A percentile compares a stretch with the other conserved stretches of the same genome.
phyloP scores from a whole-genome alignment of 2,329 filamentous ascomycete species.

The Neopestalotiopsis clavispora region DNA sequence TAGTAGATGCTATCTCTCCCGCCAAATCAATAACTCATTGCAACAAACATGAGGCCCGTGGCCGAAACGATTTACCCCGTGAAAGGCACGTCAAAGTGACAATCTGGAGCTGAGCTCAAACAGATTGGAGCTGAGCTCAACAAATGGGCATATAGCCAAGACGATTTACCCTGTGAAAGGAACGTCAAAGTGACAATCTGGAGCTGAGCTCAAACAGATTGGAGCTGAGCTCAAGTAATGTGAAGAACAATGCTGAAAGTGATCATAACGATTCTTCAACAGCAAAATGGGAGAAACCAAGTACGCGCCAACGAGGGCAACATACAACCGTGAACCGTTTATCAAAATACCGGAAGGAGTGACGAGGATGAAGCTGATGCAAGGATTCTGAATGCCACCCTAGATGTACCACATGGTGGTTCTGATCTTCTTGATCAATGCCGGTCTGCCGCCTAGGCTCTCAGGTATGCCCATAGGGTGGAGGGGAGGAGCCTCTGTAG shows the following conservation, averaged over 20 bases:
- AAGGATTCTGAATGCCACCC: constrained; percentile 5
- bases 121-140: background rate
- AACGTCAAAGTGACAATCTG: background rate
- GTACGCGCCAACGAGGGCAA: background rate
- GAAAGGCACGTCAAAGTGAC: background rate
- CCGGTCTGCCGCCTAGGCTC: constrained; percentile 17
- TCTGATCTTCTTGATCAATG: constrained; percentile 35
- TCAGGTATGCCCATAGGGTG: constrained; percentile 31
- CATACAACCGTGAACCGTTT: constrained; percentile 23
- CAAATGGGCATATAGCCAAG: background rate
- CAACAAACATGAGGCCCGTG: background rate
- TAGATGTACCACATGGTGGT: constrained; percentile 52
- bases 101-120: background rate
- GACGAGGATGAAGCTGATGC: background rate
- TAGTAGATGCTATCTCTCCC: background rate
- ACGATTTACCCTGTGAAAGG: background rate
- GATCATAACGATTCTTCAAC: background rate
- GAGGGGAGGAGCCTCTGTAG: constrained; percentile 30
- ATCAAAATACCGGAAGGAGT: constrained; percentile 26
- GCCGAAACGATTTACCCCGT: background rate
- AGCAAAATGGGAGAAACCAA: constrained; percentile 1
- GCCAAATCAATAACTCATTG: background rate
- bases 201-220: background rate
- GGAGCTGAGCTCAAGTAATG: background rate
- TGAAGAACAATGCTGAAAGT: background rate